Percentiles rank a stretch among this genome's conserved stretches.
These are phyloP conservation scores for Leucosporidium scottii DNA, from an alignment of 768 basidiomycete genomes.

Conservation along the genomic window DNA sequence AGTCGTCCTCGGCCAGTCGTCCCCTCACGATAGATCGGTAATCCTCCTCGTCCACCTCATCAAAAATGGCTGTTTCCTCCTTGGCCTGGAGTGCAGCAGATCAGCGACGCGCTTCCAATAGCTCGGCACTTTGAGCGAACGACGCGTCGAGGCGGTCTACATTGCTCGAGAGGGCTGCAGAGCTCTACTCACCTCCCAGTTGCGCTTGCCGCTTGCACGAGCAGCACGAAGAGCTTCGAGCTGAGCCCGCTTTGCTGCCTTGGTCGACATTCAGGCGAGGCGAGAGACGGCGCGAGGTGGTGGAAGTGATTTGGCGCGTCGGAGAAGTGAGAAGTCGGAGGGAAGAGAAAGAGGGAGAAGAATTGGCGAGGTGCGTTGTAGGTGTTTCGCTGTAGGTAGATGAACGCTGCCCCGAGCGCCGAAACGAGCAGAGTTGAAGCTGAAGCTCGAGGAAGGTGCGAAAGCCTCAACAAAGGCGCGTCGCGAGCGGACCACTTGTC, in stretches of 20 bases:
- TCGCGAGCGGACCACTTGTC: no score
- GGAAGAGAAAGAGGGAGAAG: no score
- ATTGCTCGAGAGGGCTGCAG: not conserved
- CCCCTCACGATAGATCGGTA: constrained; percentile 78
- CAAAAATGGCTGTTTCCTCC: constrained; percentile 68
- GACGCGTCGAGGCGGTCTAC: not conserved
- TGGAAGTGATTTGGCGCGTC: no score
- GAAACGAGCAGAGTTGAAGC: no score
- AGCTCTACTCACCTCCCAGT: constrained; percentile 40
- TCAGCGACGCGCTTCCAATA: constrained; percentile 4
- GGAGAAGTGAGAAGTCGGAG: no score
- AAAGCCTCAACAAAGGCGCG: no score
- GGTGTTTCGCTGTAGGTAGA: no score
- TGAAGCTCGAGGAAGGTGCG: no score
- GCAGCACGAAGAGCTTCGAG: constrained; percentile 44
- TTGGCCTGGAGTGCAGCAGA: constrained; percentile 19
- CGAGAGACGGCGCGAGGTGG: not conserved
- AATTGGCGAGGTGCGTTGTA: no score
- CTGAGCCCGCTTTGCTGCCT: constrained; percentile 16
- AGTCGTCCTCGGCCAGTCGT: constrained; percentile 79
- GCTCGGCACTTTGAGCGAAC: not conserved
- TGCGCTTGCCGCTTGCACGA: constrained; percentile 41
- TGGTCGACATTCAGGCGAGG: constrained; percentile 1
- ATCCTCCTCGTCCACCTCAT: constrained; percentile 81
- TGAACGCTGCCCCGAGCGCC: no score